These are phyloP conservation scores for Leccinum broughii DNA, from an alignment of 768 basidiomycete species.

Conservation along the genomic window DNA sequence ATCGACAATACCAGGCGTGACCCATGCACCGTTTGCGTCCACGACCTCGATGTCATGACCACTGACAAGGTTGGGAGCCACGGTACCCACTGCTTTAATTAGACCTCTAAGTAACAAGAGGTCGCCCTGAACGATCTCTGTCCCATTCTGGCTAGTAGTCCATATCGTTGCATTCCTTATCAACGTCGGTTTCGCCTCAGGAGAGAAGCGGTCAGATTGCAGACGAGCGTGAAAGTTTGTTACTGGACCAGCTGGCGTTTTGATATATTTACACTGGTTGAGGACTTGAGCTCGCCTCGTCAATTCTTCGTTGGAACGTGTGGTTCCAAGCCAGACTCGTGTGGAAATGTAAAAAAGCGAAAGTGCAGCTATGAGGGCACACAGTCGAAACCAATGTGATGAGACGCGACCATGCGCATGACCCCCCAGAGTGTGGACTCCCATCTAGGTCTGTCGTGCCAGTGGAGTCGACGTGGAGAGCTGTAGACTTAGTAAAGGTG, in stretches of 20 bases:
- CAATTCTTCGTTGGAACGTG: slow-evolving; percentile 9
- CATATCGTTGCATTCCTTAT: slow-evolving; percentile 80
- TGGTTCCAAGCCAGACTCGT: not conserved
- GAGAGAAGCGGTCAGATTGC: slow-evolving; percentile 64
- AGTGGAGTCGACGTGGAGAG: not conserved
- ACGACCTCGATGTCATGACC: slow-evolving; percentile 41
- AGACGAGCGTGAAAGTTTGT: slow-evolving; percentile 47
- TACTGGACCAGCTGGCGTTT: slow-evolving; percentile 44
- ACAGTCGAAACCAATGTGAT: slow-evolving; percentile 11
- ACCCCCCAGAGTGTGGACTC: not conserved
- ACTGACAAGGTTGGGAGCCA: slow-evolving; percentile 29
- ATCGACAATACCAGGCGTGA: slow-evolving; percentile 72
- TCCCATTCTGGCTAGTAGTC: slow-evolving; percentile 74
- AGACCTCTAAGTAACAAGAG: slow-evolving; percentile 71
- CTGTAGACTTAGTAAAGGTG: too few species aligned
- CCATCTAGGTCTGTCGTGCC: not conserved
- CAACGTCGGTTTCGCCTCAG: slow-evolving; percentile 61
- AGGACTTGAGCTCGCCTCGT: slow-evolving; percentile 30
- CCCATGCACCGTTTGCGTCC: slow-evolving; percentile 70
- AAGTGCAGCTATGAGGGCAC: slow-evolving; percentile 5
- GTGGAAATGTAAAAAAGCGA: slow-evolving; percentile 8
- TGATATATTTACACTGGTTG: slow-evolving; percentile 45
- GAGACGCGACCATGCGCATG: not conserved
- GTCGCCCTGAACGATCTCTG: slow-evolving; percentile 62
- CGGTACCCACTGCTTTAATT: slow-evolving; percentile 57